Evolutionary conservation across 495 filamentous ascomycete species (phyloP).

Genomic region (Tetracladium setigerum): DNA sequence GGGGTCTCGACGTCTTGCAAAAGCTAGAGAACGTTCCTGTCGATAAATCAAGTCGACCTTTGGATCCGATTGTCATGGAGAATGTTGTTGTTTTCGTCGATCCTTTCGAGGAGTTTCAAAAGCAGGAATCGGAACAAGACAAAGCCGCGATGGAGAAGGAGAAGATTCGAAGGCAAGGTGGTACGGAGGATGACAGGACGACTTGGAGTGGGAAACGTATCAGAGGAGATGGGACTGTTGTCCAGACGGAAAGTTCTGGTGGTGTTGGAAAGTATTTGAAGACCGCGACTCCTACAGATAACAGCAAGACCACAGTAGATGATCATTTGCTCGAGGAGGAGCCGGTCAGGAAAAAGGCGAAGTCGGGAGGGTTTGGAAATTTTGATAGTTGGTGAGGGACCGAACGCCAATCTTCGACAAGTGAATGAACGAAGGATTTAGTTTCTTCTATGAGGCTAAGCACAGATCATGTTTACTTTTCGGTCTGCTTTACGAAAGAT

Average conservation of each 20-base stretch:
- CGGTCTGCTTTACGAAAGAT: too few species aligned
- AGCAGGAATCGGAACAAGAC: slow-evolving; percentile 49
- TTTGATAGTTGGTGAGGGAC: slow-evolving; percentile 70
- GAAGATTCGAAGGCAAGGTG: slow-evolving; percentile 38
- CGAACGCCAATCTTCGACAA: background rate
- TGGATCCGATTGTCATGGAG: slow-evolving; percentile 68
- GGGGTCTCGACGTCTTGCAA: slow-evolving; percentile 63
- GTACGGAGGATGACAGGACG: slow-evolving; percentile 71
- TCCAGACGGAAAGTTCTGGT: slow-evolving; percentile 33
- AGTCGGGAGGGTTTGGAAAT: slow-evolving; percentile 84
- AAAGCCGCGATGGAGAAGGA: slow-evolving; percentile 42
- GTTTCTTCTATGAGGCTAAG: too few species aligned
- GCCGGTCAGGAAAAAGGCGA: slow-evolving; percentile 73
- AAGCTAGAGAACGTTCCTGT: slow-evolving; percentile 66
- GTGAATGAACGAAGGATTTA: background rate
- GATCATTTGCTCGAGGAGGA: slow-evolving; percentile 60
- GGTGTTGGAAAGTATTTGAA: slow-evolving; percentile 80
- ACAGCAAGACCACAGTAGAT: slow-evolving; percentile 23
- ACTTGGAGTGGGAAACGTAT: slow-evolving; percentile 92
- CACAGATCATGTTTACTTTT: too few species aligned
- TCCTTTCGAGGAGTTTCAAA: slow-evolving; percentile 87
- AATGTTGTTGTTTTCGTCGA: slow-evolving; percentile 86
- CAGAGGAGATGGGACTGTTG: slow-evolving; percentile 47
- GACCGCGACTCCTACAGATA: slow-evolving; percentile 35
- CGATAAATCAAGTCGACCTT: slow-evolving; percentile 59